Conservation (phyloP, 2,329 filamentous ascomycete genomes). For the Arthrobotrys conoides region DNA sequence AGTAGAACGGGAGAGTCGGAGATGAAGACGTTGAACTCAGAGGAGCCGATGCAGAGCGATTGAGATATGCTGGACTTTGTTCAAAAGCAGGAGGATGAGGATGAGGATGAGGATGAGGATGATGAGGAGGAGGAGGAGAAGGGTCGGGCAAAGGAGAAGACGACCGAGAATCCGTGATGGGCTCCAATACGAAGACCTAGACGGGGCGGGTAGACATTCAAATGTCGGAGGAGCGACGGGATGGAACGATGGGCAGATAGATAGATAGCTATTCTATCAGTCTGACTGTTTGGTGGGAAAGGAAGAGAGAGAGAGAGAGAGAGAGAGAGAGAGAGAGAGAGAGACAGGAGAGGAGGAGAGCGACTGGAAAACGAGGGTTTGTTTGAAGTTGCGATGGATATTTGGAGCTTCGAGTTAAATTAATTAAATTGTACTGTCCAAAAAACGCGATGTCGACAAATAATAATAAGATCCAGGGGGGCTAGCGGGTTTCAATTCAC, state of each 20-base stretch:
- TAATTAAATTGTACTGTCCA: neutral
- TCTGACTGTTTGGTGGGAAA: neutral
- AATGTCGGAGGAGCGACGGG: conserved; percentile 39
- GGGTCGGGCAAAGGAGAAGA: conserved; percentile 58
- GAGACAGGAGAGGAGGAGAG: neutral
- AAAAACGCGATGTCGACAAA: conserved; percentile 35
- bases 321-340: neutral
- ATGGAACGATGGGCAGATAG: neutral
- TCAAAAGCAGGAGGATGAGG: conserved; percentile 31
- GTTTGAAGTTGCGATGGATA: conserved; percentile 8
- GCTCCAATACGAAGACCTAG: conserved; percentile 58
- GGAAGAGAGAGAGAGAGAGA: neutral
- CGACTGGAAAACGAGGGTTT: neutral
- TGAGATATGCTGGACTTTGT: conserved; percentile 47
- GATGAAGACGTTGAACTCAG: conserved; percentile 54
- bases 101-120: conserved; percentile 5
- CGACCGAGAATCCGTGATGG: conserved; percentile 58
- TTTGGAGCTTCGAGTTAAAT: conserved; percentile 6
- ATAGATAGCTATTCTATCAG: neutral
- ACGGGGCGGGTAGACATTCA: conserved; percentile 46
- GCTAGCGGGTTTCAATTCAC: too few relatives aligned
- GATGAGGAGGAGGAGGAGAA: conserved; percentile 24
- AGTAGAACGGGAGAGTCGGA: conserved; percentile 57
- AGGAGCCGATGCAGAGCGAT: conserved; percentile 41
- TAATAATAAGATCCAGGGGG: neutral